Percentiles rank a stretch among this genome's conserved stretches.
These are phyloP conservation scores for Glomus cerebriforme DNA, from an alignment of 192 early-diverging fungal species.

Conservation along the genomic window DNA sequence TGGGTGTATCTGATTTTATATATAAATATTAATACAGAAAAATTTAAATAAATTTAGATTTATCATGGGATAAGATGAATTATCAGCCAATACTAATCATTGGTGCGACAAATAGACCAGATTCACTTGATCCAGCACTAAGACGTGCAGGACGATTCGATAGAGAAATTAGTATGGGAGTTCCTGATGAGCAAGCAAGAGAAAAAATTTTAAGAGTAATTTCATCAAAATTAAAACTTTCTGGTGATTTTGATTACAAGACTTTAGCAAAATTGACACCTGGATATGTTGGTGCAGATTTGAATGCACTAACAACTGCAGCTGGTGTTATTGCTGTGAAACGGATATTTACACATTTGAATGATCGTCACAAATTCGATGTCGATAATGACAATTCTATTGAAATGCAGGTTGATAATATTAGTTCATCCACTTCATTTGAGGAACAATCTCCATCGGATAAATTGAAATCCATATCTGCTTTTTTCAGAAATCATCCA, in stretches of 20 bases:
- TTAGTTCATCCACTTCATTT: slow-evolving; percentile 37
- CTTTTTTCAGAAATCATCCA: slow-evolving; percentile 71
- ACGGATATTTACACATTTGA: slow-evolving; percentile 64
- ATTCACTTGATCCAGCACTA: slow-evolving; percentile 95
- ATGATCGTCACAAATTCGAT: slow-evolving; percentile 17
- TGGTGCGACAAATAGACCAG: slow-evolving; percentile 97
- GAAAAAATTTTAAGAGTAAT: slow-evolving; percentile 82
- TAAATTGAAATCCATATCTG: slow-evolving; percentile 66
- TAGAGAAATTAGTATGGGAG: slow-evolving; percentile 95
- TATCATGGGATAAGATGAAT: slow-evolving; percentile 87
- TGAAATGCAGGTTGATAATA: neutral
- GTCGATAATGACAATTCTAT: slow-evolving; percentile 18
- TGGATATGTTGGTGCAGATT: slow-evolving; percentile 97
- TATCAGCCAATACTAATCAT: slow-evolving; percentile 95
- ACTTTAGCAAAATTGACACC: slow-evolving; percentile 90
- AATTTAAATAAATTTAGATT: slow-evolving; percentile 50
- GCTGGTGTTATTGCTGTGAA: slow-evolving; percentile 93
- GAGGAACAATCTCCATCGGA: slow-evolving; percentile 43
- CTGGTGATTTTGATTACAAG: slow-evolving; percentile 82
- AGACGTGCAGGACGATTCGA: slow-evolving; percentile 96
- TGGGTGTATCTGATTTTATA: neutral
- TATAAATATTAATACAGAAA: neutral
- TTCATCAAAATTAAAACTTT: slow-evolving; percentile 71
- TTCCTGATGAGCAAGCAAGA: slow-evolving; percentile 88
- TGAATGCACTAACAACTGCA: slow-evolving; percentile 85